Conservation (phyloP, 106 monocot genomes). For the Xerophyta viscosa region DNA sequence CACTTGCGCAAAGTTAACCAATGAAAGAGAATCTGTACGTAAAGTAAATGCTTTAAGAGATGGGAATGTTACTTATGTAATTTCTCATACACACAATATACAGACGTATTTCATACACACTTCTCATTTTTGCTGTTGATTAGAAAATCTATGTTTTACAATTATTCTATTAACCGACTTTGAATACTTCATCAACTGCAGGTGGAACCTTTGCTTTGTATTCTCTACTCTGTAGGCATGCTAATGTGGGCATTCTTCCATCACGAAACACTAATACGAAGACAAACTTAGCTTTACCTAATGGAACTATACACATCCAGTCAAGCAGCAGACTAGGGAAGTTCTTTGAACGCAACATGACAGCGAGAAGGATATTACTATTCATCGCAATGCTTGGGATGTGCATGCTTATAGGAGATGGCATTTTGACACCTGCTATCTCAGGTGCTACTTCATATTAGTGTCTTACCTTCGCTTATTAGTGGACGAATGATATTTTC, state of each 20-base stretch:
- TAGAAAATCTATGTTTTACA: too few species aligned
- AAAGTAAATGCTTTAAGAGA: too few species aligned
- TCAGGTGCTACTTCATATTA: slow-evolving; percentile 37
- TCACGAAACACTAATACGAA: slow-evolving; percentile 16
- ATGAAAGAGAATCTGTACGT: too few species aligned
- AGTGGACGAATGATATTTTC: background rate
- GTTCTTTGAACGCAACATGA: slow-evolving; percentile 51
- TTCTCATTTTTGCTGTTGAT: too few species aligned
- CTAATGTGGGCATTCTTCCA: slow-evolving; percentile 52
- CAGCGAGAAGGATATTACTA: slow-evolving; percentile 36
- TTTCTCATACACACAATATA: too few species aligned
- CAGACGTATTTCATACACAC: too few species aligned
- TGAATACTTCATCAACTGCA: too few species aligned
- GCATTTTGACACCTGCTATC: slow-evolving; percentile 84
- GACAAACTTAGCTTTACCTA: background rate
- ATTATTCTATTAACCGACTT: too few species aligned
- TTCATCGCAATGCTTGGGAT: slow-evolving; percentile 64
- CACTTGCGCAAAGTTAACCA: too few species aligned
- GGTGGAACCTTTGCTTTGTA: slow-evolving; percentile 84
- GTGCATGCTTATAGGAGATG: slow-evolving; percentile 92
- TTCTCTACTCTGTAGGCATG: slow-evolving; percentile 65
- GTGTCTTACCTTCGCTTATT: too few species aligned
- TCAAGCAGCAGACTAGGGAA: slow-evolving; percentile 27
- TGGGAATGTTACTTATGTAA: too few species aligned
- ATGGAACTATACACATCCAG: background rate